phyloP scores from a whole-genome alignment of 2,329 filamentous ascomycete genomes.

The Colletotrichum brevisporum region DNA sequence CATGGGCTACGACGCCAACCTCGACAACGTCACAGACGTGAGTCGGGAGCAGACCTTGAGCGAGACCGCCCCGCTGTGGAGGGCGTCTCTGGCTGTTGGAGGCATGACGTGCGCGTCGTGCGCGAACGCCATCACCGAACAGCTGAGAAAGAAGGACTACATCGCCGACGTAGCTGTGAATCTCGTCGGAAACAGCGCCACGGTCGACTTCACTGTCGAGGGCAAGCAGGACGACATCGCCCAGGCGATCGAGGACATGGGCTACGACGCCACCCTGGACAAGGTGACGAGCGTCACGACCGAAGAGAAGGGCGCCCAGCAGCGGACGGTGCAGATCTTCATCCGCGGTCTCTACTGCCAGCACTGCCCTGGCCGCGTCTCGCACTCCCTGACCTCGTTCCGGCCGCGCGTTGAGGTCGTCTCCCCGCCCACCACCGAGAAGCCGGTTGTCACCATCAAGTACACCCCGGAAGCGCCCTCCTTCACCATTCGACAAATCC shows the following conservation, averaged over 20 bases:
- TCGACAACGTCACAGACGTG: conserved; percentile 65
- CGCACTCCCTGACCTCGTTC: conserved; percentile 67
- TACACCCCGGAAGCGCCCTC: conserved; percentile 78
- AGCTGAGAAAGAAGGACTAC: conserved; percentile 69
- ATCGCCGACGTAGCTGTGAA: conserved; percentile 68
- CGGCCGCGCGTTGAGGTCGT: conserved; percentile 67
- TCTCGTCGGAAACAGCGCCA: conserved; percentile 72
- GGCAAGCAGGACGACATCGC: conserved; percentile 40
- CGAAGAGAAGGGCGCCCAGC: conserved; percentile 44
- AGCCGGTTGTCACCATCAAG: conserved; percentile 77
- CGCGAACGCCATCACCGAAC: conserved; percentile 72
- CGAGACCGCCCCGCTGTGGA: conserved; percentile 61
- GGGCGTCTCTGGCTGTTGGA: conserved; percentile 70
- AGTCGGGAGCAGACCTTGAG: conserved; percentile 59
- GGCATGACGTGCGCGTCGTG: conserved; percentile 84
- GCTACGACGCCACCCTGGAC: conserved; percentile 71
- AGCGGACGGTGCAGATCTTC: conserved; percentile 73
- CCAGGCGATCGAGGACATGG: conserved; percentile 65
- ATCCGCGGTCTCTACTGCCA: conserved; percentile 83
- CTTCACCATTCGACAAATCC: conserved; percentile 83
- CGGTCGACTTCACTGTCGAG: conserved; percentile 60
- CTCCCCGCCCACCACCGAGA: conserved; percentile 67
- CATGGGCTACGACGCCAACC: conserved; percentile 75
- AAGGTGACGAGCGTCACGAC: conserved; percentile 53
- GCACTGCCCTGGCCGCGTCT: conserved; percentile 75